These are phyloP conservation scores for Brasilioporus rufonigricans DNA, from an alignment of 768 basidiomycete genomes.

Conservation along the genomic window DNA sequence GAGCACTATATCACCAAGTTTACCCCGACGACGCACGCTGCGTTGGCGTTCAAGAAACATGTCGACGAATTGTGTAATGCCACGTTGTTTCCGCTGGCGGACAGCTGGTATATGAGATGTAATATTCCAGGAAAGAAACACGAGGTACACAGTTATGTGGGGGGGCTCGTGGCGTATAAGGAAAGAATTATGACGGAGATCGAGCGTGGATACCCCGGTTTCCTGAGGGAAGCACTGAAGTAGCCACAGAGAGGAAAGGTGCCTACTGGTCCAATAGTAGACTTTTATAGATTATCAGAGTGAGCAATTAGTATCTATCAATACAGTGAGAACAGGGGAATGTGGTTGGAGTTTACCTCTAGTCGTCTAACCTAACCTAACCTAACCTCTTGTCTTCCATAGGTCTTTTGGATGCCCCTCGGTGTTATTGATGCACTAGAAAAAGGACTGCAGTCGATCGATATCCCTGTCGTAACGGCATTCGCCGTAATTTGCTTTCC, in stretches of 20 bases:
- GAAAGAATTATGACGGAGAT: slow-evolving; percentile 6
- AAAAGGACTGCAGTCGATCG: no score
- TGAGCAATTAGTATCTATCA: no score
- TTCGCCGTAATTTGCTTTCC: no score
- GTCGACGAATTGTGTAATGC: not conserved
- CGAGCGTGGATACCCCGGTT: slow-evolving; percentile 10
- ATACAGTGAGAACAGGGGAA: no score
- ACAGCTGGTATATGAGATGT: slow-evolving; percentile 5
- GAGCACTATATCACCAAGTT: not conserved
- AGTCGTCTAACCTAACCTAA: no score
- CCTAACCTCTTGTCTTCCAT: no score
- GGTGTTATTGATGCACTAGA: no score
- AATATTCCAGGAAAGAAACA: slow-evolving; percentile 13
- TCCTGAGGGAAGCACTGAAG: not conserved
- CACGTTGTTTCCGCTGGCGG: slow-evolving; percentile 3
- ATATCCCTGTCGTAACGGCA: no score
- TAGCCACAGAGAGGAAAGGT: no score
- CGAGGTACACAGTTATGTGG: slow-evolving; percentile 6
- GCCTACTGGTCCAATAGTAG: not conserved
- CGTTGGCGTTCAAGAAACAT: slow-evolving; percentile 6
- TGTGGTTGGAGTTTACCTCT: no score
- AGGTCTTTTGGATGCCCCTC: no score
- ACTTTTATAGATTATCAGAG: no score
- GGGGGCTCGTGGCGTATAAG: not conserved
- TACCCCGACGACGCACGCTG: slow-evolving; percentile 3